Evolutionary conservation across 2,329 filamentous ascomycete species (phyloP), one percentile per base, ranked within the genome.

Genomic region (Diplodia sapinea): DNA sequence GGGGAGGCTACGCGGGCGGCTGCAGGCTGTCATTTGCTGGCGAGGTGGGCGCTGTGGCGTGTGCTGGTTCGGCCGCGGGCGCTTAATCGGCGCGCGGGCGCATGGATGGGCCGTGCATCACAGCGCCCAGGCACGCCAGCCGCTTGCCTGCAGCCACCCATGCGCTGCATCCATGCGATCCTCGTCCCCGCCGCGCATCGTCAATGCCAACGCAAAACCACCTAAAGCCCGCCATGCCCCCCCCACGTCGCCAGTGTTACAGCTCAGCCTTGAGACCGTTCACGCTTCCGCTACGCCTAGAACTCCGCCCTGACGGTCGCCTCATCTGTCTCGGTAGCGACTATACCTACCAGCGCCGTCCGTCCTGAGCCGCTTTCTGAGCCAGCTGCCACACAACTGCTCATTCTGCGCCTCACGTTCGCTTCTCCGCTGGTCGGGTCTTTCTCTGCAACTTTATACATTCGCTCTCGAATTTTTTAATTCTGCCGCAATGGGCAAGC

Each of bases 401-500:
- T 63, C 43, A 50, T 15, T 63, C 36, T 51, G 47, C 66, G 70
- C 68, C 65, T 70, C 52, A 57, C 63, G 57, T 65, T 65, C 51
- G 50, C 65, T 61, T 38, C 15, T 26, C 50, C 63, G 50, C 63
- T 55, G 63, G 50, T 26, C 63, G 33, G 52, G 72, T 63, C 40
- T 50, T 11, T 63, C 47, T 62, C 43, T 50, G 36, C 55, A 31
- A 65, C 66, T 61, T 49, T 62, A 8, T 51, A 57, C 33, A 54
- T 47, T 55, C 33, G 54, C 31, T 65, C 62, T 47, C 70, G 56
- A 63, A 26, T 26, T 66, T 59, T 51, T 36, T 63, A 51, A 63
- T 47, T 36, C 40, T 23, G 55, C 33, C 68, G 66, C 70, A 72
- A 99, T 99, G 95, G 95, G 95, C 80, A 95, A 91, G 82, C 89